phyloP scores from a whole-genome alignment of 2,329 filamentous ascomycete species.

The Incumbomyces lentus region DNA sequence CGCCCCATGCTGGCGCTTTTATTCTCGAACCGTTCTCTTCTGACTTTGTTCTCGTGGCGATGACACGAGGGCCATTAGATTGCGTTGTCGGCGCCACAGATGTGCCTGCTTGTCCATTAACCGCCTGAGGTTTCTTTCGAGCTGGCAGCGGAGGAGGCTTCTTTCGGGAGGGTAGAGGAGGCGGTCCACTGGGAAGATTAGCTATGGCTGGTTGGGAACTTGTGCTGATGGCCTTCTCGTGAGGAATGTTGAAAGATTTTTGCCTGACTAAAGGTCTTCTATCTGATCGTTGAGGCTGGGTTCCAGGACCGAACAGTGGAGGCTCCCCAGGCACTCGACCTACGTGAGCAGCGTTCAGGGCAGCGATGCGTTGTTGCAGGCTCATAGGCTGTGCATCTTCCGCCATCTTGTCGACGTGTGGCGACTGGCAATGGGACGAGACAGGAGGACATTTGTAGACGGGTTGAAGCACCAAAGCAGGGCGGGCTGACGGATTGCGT shows the following conservation, averaged over 20 bases:
- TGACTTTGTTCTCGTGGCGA: conserved; percentile 17
- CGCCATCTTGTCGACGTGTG: conserved; percentile 23
- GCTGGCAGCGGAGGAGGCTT: conserved; percentile 37
- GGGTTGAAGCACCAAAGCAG: too few species aligned
- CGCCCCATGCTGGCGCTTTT: conserved; percentile 48
- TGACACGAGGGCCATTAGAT: conserved; percentile 23
- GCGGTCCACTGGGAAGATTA: conserved; percentile 20
- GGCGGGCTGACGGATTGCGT: too few species aligned
- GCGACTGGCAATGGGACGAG: too few species aligned
- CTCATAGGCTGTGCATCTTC: conserved; percentile 34
- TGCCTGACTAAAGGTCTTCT: conserved; percentile 22
- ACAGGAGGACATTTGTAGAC: too few species aligned
- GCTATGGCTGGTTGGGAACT: conserved; percentile 23
- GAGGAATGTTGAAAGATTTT: conserved; percentile 27
- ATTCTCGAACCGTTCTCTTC: conserved; percentile 30
- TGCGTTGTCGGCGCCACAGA: conserved; percentile 41
- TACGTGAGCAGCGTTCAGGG: conserved; percentile 35
- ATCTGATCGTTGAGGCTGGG: conserved; percentile 20
- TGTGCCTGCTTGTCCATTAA: conserved; percentile 30
- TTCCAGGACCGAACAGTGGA: conserved; percentile 15
- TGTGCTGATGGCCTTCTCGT: conserved; percentile 26
- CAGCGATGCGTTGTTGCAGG: conserved; percentile 37
- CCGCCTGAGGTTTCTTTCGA: conserved; percentile 30
- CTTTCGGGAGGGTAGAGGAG: conserved; percentile 14
- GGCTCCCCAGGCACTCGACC: conserved; percentile 26